Evolutionary conservation across 306 rosid genomes (phyloP).

Genomic region (Abrus pulchellus): DNA sequence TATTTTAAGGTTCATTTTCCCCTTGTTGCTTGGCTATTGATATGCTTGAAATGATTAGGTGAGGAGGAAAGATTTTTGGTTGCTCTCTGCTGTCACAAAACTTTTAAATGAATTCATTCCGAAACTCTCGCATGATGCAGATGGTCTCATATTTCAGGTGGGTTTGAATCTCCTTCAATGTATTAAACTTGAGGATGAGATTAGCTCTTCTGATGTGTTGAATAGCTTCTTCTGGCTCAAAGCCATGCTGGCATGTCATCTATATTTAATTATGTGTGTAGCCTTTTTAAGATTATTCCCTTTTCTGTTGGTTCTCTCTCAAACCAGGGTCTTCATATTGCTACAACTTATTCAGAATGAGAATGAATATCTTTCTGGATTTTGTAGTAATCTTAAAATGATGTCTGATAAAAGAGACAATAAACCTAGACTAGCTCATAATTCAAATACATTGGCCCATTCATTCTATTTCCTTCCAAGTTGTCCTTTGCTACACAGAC

Average conservation of each 20-base stretch:
- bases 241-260: constrained; percentile 17
- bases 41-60: constrained; percentile 66
- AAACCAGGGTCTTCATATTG: constrained; percentile 21
- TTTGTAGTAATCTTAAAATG: constrained; percentile 37
- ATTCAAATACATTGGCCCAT: constrained; percentile 28
- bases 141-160: constrained; percentile 98
- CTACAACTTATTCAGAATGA: constrained; percentile 9
- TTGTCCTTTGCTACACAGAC: background rate
- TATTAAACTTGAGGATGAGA: constrained; percentile 35
- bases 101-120: constrained; percentile 90
- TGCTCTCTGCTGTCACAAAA: constrained; percentile 90
- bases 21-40: constrained; percentile 40
- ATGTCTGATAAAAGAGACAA: constrained; percentile 17
- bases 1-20: constrained; percentile 28
- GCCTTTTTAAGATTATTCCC: constrained; percentile 32
- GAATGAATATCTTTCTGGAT: constrained; percentile 33
- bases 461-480: constrained; percentile 17
- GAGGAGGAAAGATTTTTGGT: constrained; percentile 96
- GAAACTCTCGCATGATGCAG: constrained; percentile 92
- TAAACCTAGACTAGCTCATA: constrained; percentile 34
- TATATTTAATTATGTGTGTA: constrained; percentile 9
- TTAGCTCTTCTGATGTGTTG: constrained; percentile 36
- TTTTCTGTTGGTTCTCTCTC: constrained; percentile 32
- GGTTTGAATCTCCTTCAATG: constrained; percentile 36
- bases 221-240: constrained; percentile 34